These are phyloP conservation scores for Plasmodium malariae DNA, from an alignment of 169 alveolate species.

Conservation along the genomic window DNA sequence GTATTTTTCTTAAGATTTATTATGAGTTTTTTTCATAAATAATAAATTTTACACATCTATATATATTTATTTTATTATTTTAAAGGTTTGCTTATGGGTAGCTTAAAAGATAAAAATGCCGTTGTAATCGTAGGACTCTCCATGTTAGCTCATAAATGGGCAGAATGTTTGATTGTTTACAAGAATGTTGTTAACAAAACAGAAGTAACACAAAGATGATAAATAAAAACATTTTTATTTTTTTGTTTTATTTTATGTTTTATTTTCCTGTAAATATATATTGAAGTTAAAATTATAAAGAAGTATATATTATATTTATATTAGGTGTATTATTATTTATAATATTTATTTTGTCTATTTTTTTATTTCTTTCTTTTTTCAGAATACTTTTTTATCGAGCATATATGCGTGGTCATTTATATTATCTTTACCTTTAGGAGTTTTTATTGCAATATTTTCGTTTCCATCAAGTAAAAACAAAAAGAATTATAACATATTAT, in stretches of 20 bases:
- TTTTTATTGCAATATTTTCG: slow-evolving; percentile 65
- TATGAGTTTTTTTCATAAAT: slow-evolving; percentile 4
- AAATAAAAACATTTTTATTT: slow-evolving; percentile 15
- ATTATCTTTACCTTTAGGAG: slow-evolving; percentile 71
- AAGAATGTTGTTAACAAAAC: slow-evolving; percentile 56
- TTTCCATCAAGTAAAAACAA: slow-evolving; percentile 67
- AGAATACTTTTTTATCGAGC: slow-evolving; percentile 42
- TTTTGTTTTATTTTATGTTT: slow-evolving; percentile 7
- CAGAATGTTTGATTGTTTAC: slow-evolving; percentile 59
- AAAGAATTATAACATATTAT: not conserved
- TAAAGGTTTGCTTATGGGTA: slow-evolving; percentile 69
- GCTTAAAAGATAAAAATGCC: slow-evolving; percentile 71
- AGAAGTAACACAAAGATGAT: slow-evolving; percentile 24
- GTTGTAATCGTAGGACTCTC: slow-evolving; percentile 59
- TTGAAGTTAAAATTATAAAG: not conserved
- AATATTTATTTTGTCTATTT: not conserved
- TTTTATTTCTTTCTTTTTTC: slow-evolving; percentile 15
- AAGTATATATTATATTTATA: slow-evolving; percentile 14
- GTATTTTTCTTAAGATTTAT: not conserved
- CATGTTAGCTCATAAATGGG: slow-evolving; percentile 76
- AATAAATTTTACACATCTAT: slow-evolving; percentile 1
- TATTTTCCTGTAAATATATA: not conserved
- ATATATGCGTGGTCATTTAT: slow-evolving; percentile 73
- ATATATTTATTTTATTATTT: slow-evolving; percentile 25
- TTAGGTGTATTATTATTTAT: not conserved